These are phyloP conservation scores for Plasmopara muralis DNA, from an alignment of 352 stramenopile genomes.

Conservation along the genomic window DNA sequence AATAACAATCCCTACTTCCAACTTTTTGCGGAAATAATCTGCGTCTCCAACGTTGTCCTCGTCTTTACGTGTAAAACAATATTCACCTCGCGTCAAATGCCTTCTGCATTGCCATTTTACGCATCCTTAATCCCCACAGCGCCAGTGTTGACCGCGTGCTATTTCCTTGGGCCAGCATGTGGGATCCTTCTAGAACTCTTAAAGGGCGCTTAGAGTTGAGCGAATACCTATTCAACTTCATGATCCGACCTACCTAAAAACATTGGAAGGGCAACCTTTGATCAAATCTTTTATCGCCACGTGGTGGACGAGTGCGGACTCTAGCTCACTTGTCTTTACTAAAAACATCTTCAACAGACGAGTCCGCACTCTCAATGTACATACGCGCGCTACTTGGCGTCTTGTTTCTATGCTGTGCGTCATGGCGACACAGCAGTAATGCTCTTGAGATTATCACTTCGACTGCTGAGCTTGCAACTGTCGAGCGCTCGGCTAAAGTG, in stretches of 20 bases:
- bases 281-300: constrained; percentile 23
- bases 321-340: constrained; percentile 7
- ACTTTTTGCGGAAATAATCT: too few relatives aligned
- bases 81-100: too few relatives aligned
- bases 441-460: constrained; percentile 25
- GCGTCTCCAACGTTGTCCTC: too few relatives aligned
- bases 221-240: constrained; percentile 9
- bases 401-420: constrained; percentile 14
- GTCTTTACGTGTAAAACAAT: too few relatives aligned
- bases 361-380: constrained; percentile 4
- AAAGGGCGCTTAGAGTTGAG: constrained; percentile 1
- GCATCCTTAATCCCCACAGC: too few relatives aligned
- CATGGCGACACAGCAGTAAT: constrained; percentile 7
- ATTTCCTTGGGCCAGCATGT: too few relatives aligned
- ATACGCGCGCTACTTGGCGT: constrained; percentile 9
- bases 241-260: constrained; percentile 1
- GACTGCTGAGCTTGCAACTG: constrained; percentile 14
- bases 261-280: constrained; percentile 8
- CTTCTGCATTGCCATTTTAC: too few relatives aligned
- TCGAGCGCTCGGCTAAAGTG: constrained; percentile 29
- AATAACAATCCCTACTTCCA: too few relatives aligned
- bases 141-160: too few relatives aligned
- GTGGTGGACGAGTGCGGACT: constrained; percentile 15
- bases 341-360: constrained; percentile 10
- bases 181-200: too few relatives aligned